Conservation (phyloP, 306 rosid genomes). For the Medicago ruthenica region DNA sequence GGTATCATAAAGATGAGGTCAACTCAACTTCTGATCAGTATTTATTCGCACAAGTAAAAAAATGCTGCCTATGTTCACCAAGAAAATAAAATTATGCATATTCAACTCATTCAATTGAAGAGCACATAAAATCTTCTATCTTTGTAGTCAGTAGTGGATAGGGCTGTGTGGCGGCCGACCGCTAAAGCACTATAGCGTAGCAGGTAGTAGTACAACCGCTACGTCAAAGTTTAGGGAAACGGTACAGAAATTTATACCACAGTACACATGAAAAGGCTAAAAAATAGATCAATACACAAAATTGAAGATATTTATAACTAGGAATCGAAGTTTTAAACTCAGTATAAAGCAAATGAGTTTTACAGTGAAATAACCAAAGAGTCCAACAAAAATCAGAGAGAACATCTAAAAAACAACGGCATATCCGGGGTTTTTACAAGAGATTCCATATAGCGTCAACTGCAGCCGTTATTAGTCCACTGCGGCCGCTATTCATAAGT, state of each 20-base stretch:
- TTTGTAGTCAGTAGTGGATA: background rate
- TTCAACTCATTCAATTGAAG: slow-evolving; percentile 1
- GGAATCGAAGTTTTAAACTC: background rate
- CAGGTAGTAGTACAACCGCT: background rate
- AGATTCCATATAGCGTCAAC: background rate
- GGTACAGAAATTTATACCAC: background rate
- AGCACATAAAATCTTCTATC: background rate
- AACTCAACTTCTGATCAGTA: slow-evolving; percentile 26
- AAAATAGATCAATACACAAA: background rate
- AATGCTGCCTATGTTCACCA: slow-evolving; percentile 11
- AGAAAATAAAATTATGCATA: slow-evolving; percentile 14
- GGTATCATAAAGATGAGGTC: slow-evolving; percentile 15
- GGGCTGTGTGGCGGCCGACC: background rate
- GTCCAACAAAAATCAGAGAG: background rate
- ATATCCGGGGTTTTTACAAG: background rate
- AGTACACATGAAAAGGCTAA: background rate
- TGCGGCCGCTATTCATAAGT: background rate
- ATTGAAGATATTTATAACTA: background rate
- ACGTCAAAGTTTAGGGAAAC: background rate
- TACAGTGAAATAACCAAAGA: background rate
- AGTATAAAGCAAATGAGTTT: background rate
- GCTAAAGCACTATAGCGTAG: background rate
- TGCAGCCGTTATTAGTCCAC: background rate
- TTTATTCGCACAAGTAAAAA: slow-evolving; percentile 8
- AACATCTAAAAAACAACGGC: background rate